Percentiles rank a stretch among this genome's conserved stretches.
These are phyloP conservation scores for Scedosporium dehoogii DNA, from an alignment of 2,329 filamentous ascomycete species.

Conservation along the genomic window DNA sequence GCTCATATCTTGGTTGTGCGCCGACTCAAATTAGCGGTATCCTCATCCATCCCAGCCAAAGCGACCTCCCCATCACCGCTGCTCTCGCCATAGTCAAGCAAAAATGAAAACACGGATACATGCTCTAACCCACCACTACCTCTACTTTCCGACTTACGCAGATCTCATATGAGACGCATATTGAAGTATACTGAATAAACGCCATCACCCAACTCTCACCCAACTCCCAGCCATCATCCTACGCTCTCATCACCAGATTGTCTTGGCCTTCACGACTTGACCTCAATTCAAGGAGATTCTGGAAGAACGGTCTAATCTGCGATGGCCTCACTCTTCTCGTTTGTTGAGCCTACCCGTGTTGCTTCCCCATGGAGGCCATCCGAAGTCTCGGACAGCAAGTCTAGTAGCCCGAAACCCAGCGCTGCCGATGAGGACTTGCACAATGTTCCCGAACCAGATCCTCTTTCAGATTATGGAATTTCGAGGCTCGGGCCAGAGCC, in stretches of 20 bases:
- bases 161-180: neutral
- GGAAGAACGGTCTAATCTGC: neutral
- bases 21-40: neutral
- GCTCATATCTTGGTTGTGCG: neutral
- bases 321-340: conserved; percentile 96
- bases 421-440: conserved; percentile 10
- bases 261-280: too few species aligned
- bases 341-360: conserved; percentile 76
- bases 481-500: conserved; percentile 80
- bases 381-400: conserved; percentile 28
- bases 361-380: conserved; percentile 80
- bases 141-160: neutral
- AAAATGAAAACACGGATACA: conserved; percentile 10
- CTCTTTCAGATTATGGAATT: conserved; percentile 53
- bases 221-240: neutral
- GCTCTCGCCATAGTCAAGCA: conserved; percentile 1
- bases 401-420: conserved; percentile 17
- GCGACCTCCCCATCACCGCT: neutral
- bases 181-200: neutral
- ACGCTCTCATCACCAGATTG: neutral
- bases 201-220: neutral
- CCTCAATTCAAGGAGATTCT: too few species aligned
- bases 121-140: neutral
- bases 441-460: conserved; percentile 18
- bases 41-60: neutral